Conservation (phyloP, 2,329 filamentous ascomycete genomes). For the Cercospora janseana region DNA sequence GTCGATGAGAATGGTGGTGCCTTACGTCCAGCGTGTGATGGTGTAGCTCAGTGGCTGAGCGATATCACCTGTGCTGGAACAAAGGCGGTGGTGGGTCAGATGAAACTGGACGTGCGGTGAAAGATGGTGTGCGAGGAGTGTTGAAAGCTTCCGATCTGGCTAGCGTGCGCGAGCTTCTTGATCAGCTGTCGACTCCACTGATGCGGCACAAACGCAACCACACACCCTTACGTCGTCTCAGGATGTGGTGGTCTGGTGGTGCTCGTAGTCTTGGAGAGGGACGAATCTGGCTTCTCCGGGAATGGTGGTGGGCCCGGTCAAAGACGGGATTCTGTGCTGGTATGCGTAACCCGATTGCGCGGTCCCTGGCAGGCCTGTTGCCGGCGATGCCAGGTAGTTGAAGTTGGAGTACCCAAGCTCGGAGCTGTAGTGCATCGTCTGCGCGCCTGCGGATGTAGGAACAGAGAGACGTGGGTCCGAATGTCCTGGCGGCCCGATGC, state of each 20-base stretch:
- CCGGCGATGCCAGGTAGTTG: slow-evolving; percentile 32
- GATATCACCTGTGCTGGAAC: slow-evolving; percentile 25
- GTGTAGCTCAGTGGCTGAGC: slow-evolving; percentile 22
- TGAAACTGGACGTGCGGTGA: slow-evolving; percentile 19
- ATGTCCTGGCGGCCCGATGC: slow-evolving; percentile 38
- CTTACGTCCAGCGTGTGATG: slow-evolving; percentile 20
- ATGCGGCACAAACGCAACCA: slow-evolving; percentile 24
- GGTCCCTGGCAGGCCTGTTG: slow-evolving; percentile 34
- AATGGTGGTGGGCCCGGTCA: slow-evolving; percentile 31
- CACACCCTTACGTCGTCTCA: slow-evolving; percentile 26
- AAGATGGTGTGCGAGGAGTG: slow-evolving; percentile 25
- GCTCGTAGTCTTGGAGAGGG: slow-evolving; percentile 38
- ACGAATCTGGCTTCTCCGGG: slow-evolving; percentile 35
- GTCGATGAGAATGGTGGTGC: slow-evolving; percentile 23
- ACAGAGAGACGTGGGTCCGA: slow-evolving; percentile 42
- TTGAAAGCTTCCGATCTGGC: slow-evolving; percentile 15
- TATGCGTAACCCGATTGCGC: slow-evolving; percentile 32
- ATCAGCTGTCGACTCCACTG: slow-evolving; percentile 20
- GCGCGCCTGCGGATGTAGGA: slow-evolving; percentile 32
- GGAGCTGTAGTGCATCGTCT: slow-evolving; percentile 35
- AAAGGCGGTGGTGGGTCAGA: slow-evolving; percentile 26
- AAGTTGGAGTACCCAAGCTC: slow-evolving; percentile 34
- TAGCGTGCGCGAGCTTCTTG: slow-evolving; percentile 22
- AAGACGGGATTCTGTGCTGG: slow-evolving; percentile 32
- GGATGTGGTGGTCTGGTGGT: slow-evolving; percentile 32